Evolutionary conservation across 1,139 yeast species (phyloP), one percentile per base, ranked within the genome.

Genomic region (Hemisphaericaspora subhashii): DNA sequence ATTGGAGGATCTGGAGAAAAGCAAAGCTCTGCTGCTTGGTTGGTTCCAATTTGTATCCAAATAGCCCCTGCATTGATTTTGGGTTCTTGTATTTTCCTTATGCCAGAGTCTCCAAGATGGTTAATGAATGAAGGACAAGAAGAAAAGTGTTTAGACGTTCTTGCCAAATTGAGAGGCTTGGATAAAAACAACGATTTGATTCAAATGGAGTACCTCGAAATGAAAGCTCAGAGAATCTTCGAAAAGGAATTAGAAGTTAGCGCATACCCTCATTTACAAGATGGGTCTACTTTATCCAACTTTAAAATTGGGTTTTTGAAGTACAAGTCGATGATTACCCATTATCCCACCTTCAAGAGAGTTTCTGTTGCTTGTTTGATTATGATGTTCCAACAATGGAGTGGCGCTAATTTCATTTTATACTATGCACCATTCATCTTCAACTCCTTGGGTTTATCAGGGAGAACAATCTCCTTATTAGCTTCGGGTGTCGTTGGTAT

Each of bases 391-490:
- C 89, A 83, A 54, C 89, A 83, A 60, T 76, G 83, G 52, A 75
- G 85, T 1, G 88, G 89, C 11, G 81, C 82, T 47, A 83, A 83
- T 56, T 83, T 83, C 53, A 82, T 83, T 43, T 82, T 83, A 52
- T 83, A 83, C 57, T 83, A 81, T 53, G 87, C 88, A 3, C 58
- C 58, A 17, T 50, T 53, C 6, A 54, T 55, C 25, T 55, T 54
- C 35, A 38, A 43, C 16, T 46, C 45, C 17, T 45, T 52, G 28
- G 55, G 55, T 14, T 46, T 52, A 35, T 42, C 39, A 18, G 43
- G 47, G n/a, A 52, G 41, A 22, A 53, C 55, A 21, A 52, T 53
- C 14, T 52, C 55, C n/a, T 47, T 53, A 24, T 44, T 53, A 31
- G 58, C 54, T 5, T 81, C 82, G 46, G 83, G 83, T 60, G 76